phyloP scores from a whole-genome alignment of 352 stramenopile species.

The Globisporangium mamillatum region DNA sequence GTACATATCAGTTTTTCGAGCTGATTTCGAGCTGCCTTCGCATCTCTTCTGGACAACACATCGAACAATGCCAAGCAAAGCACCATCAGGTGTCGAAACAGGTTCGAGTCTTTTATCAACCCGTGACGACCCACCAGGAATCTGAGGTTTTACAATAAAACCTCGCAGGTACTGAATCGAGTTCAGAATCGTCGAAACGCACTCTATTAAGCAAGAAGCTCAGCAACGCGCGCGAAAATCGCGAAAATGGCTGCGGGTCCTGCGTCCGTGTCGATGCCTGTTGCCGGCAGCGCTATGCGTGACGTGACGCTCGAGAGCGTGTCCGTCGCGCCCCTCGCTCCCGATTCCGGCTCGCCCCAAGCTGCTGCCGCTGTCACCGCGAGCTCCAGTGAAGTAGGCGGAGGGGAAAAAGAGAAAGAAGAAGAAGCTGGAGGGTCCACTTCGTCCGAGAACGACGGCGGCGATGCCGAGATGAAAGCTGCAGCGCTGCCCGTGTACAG shows the following conservation, averaged over 20 bases:
- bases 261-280: neutral
- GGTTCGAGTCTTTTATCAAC: too few species aligned
- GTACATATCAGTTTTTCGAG: too few species aligned
- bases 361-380: neutral
- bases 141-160: neutral
- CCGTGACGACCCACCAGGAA: too few species aligned
- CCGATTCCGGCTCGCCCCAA: neutral
- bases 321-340: neutral
- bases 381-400: neutral
- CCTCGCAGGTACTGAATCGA: conserved; percentile 7
- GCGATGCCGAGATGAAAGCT: conserved; percentile 9
- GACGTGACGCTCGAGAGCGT: neutral
- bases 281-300: neutral
- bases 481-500: conserved; percentile 32
- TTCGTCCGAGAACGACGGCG: conserved; percentile 7
- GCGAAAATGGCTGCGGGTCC: neutral
- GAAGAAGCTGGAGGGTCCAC: neutral
- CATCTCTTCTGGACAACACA: too few species aligned
- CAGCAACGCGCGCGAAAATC: neutral
- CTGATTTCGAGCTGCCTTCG: too few species aligned
- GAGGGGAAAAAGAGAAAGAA: neutral
- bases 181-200: conserved; percentile 2
- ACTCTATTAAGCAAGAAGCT: conserved; percentile 9
- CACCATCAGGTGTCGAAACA: too few species aligned
- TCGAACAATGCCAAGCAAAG: too few species aligned